phyloP scores from a whole-genome alignment of 2,329 filamentous ascomycete genomes.

The Monilinia vaccinii-corymbosi region DNA sequence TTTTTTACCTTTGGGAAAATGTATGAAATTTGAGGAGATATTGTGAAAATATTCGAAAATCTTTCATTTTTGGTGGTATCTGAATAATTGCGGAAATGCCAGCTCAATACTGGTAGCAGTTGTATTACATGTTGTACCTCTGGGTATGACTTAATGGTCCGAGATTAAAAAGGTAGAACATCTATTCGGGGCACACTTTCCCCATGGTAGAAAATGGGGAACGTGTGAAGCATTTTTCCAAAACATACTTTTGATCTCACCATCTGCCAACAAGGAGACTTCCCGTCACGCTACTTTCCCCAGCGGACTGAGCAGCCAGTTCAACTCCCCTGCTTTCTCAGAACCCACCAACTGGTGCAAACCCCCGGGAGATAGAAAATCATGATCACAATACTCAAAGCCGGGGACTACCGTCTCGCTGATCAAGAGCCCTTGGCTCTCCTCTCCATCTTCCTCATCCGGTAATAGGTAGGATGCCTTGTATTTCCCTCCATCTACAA shows the following conservation, averaged over 20 bases:
- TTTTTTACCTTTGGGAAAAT: too few species aligned
- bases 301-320: conserved; percentile 35
- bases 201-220: background rate
- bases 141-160: background rate
- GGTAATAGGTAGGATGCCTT: conserved; percentile 54
- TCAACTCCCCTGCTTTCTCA: conserved; percentile 40
- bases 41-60: too few species aligned
- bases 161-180: background rate
- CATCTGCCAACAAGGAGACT: background rate
- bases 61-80: too few species aligned
- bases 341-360: conserved; percentile 44
- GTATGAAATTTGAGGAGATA: too few species aligned
- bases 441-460: conserved; percentile 31
- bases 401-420: conserved; percentile 60
- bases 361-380: conserved; percentile 47
- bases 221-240: background rate
- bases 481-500: conserved; percentile 59
- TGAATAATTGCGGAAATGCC: too few species aligned
- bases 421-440: conserved; percentile 46
- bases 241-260: background rate
- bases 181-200: background rate
- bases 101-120: too few species aligned
- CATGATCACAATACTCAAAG: conserved; percentile 58
- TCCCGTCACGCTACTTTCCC: conserved; percentile 12
- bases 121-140: too few species aligned